Conservation (phyloP, 768 basidiomycete species). For the Pleurotus giganteus region DNA sequence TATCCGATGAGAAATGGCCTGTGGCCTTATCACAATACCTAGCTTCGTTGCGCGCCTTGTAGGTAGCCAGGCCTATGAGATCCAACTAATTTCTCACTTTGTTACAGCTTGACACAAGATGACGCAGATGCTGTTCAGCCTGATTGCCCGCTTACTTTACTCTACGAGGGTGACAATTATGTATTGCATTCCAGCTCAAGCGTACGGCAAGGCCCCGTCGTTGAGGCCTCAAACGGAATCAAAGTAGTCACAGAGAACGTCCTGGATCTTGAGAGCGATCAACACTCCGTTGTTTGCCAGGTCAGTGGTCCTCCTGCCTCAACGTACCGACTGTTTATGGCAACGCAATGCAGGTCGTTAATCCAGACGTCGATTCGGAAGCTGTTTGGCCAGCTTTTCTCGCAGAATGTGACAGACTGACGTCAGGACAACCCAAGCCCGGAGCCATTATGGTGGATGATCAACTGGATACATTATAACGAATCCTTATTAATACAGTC, state of each 20-base stretch:
- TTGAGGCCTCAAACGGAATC: constrained; percentile 4
- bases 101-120: constrained; percentile 31
- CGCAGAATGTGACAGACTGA: constrained; percentile 34
- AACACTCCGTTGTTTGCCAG: constrained; percentile 51
- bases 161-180: constrained; percentile 35
- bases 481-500: background rate
- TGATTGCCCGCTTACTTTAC: constrained; percentile 43
- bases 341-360: constrained; percentile 38
- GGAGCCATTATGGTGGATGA: background rate
- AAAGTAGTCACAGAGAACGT: constrained; percentile 42
- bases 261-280: constrained; percentile 52
- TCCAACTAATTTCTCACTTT: constrained; percentile 3
- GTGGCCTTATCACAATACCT: constrained; percentile 39
- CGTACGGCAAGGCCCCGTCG: constrained; percentile 38
- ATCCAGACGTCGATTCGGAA: constrained; percentile 33
- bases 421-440: constrained; percentile 14
- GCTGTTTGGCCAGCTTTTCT: constrained; percentile 42
- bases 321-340: constrained; percentile 4
- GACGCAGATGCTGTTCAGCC: constrained; percentile 34
- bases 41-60: background rate
- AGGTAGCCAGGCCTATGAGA: constrained; percentile 2
- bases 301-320: constrained; percentile 31
- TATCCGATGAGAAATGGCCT: constrained; percentile 36
- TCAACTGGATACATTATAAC: constrained; percentile 6
- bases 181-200: constrained; percentile 45